phyloP scores from a whole-genome alignment of 768 basidiomycete genomes.

The Guyanaporus albipodus region DNA sequence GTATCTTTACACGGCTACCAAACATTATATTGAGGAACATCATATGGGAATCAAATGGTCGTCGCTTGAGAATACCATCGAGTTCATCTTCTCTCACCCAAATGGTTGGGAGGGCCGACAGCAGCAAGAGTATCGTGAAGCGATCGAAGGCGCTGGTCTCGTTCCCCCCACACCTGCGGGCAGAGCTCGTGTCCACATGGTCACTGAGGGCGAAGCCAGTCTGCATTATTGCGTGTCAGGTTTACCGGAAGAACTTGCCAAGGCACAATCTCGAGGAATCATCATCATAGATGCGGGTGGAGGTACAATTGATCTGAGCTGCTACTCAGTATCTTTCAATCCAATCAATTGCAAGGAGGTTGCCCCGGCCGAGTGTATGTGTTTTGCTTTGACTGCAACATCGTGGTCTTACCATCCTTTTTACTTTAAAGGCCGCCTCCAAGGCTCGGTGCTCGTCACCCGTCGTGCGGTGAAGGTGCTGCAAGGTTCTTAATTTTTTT shows the following conservation, averaged over 20 bases:
- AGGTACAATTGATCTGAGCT: conserved; percentile 36
- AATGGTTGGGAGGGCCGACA: conserved; percentile 24
- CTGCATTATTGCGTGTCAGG: conserved; percentile 38
- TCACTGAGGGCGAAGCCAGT: conserved; percentile 25
- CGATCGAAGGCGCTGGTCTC: conserved; percentile 22
- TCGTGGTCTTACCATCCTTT: neutral
- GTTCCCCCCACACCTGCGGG: conserved; percentile 8
- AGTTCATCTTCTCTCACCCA: conserved; percentile 25
- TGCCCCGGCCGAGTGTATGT: conserved; percentile 28
- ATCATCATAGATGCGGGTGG: conserved; percentile 45
- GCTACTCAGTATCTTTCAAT: conserved; percentile 24
- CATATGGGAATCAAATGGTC: neutral
- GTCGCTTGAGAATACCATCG: conserved; percentile 9
- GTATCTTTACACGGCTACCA: neutral
- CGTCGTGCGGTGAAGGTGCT: conserved; percentile 35
- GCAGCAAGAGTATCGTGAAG: conserved; percentile 19
- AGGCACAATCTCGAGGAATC: conserved; percentile 28
- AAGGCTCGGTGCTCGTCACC: conserved; percentile 47
- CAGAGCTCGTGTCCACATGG: conserved; percentile 16
- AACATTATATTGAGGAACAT: neutral
- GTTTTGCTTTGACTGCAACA: neutral
- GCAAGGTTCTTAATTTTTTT: conserved; percentile 23
- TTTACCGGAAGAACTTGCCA: conserved; percentile 16
- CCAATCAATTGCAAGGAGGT: conserved; percentile 31
- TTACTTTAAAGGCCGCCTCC: conserved; percentile 35